Base-by-base conservation (phyloP, 164 flowering plant genomes). In the Piper longum region DNA sequence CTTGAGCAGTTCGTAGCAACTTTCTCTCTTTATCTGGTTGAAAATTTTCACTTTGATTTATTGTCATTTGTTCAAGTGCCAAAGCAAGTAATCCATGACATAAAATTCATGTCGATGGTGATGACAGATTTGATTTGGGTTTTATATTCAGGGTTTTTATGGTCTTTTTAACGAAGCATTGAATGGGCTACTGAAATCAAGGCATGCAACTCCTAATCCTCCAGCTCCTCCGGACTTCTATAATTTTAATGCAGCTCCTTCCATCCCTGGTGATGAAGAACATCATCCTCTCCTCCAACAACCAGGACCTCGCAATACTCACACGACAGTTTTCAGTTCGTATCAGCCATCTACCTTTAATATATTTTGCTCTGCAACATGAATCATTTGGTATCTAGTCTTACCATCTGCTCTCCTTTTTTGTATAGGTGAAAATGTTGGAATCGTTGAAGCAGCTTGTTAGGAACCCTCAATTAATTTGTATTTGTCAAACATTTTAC, bases 141-240 rank as follows among this genome's bases (percentile, higher is more conserved):
- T 71, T 19, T 12, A 40, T 55, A 62, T 72, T 65, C 77, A 92
- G 96, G 98, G 98, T 55, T 96, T 97, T 69, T 97, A 92, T 81
- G 98, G 98, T 40, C 83, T 92, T 70, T 92, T 92, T 80, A 89
- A 84, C 76, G 98, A 92, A 79, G 77, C 89, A 64, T 84, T 92
- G 43, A 92, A 92, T 72, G 98, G 96, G 16, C 70, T 89, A 69
- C 91, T 89, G 68, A 70, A 70, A 64, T 67, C 87, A 59, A 77
- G 93, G 79, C 87, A 80, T 73, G 78, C 79, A 68, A 83, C 86
- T 71, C 80, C 87, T 60, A 78, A 77, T 36, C 98, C 98, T 59
- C 95, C 92, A 43, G 70, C 75, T 4, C 98, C 98, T 61, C 51
- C 78, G 18, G 91, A 84, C 69, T 64, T 79, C 66, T 26, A 63